Base-by-base conservation (phyloP, 129 eudicot species). In the Oenanthe sinensis region DNA sequence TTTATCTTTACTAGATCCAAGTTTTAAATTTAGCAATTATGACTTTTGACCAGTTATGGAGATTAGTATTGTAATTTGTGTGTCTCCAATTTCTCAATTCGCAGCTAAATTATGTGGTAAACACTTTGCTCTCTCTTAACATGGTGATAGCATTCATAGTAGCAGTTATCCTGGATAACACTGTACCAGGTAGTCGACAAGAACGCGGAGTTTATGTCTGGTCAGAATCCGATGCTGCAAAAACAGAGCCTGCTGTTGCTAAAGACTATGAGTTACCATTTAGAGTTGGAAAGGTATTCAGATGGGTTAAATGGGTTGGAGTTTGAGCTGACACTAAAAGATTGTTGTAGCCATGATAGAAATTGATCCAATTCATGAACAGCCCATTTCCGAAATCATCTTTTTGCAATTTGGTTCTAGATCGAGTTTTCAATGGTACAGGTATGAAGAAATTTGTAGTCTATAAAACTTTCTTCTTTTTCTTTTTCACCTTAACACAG, bases 261-360 rank as follows among this genome's bases (percentile, higher is more conserved):
- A 90, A 90, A 85, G 97, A 95, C 88, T 95, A 92, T 15, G 94
- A 83, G 81, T 77, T 95, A 49, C 98, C 98, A 3, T 91, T 91
- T 33, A 84, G 98, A 85, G 97, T 90, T 74, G 96, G 98, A 42
- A 89, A 82, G 67, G 20, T 89, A 69, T 95, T 95, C 89, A 85
- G 89, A 85, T 95, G 98, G 98, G 98, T 95, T 4, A 95, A 87
- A 82, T 95, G 98, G 92, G 97, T 95, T 4, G 98, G 98, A 63
- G 92, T 91, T 20, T 93, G 80, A 74, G 55, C 40, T 2, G 33
- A 44, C 36, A 26, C 24, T 1, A 46, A 73, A 73, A 74, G 33
- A 12, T n/a, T 26, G 55, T 6, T 72, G 55, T 72, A 43, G 50
- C 39, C 76, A 46, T 19, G 5, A 26, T 26, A 33, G 30, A 11